These are phyloP conservation scores for Termitomyces sp. DNA, from an alignment of 768 basidiomycete species.

Conservation along the genomic window DNA sequence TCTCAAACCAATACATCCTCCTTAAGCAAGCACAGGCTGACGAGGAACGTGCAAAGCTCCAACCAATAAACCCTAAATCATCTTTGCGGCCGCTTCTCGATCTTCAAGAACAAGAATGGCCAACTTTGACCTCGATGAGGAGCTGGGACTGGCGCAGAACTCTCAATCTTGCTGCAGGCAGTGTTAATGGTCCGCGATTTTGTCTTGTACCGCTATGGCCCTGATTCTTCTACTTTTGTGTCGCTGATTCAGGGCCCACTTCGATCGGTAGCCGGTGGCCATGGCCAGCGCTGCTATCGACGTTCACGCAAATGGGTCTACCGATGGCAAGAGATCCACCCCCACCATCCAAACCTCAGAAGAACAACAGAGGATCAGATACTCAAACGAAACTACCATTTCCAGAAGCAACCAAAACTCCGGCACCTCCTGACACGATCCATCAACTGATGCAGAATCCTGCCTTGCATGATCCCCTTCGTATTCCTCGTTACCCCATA, in stretches of 20 bases:
- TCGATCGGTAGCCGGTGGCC: slow-evolving; percentile 19
- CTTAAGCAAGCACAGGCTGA: slow-evolving; percentile 17
- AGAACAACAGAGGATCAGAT: slow-evolving; percentile 4
- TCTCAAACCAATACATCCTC: slow-evolving; percentile 57
- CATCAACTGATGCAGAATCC: slow-evolving; percentile 74
- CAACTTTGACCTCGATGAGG: slow-evolving; percentile 19
- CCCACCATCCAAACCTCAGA: slow-evolving; percentile 13
- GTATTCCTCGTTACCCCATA: slow-evolving; percentile 82
- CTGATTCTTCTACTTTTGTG: background rate
- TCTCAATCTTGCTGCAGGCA: background rate
- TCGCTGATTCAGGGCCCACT: slow-evolving; percentile 1
- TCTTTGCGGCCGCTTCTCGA: slow-evolving; percentile 9
- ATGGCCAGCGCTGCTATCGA: slow-evolving; percentile 20
- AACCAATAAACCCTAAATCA: background rate
- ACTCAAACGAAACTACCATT: slow-evolving; percentile 8
- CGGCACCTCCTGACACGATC: slow-evolving; percentile 39
- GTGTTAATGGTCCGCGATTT: slow-evolving; percentile 1
- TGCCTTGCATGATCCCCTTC: slow-evolving; percentile 68
- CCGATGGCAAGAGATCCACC: slow-evolving; percentile 14
- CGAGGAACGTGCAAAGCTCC: slow-evolving; percentile 9
- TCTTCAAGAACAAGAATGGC: slow-evolving; percentile 20
- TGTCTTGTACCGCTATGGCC: background rate
- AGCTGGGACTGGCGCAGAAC: slow-evolving; percentile 19
- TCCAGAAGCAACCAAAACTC: slow-evolving; percentile 17
- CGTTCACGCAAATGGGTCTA: slow-evolving; percentile 12